These are phyloP conservation scores for Phaseolus coccineus DNA, from an alignment of 331 rosid species.

Conservation along the genomic window DNA sequence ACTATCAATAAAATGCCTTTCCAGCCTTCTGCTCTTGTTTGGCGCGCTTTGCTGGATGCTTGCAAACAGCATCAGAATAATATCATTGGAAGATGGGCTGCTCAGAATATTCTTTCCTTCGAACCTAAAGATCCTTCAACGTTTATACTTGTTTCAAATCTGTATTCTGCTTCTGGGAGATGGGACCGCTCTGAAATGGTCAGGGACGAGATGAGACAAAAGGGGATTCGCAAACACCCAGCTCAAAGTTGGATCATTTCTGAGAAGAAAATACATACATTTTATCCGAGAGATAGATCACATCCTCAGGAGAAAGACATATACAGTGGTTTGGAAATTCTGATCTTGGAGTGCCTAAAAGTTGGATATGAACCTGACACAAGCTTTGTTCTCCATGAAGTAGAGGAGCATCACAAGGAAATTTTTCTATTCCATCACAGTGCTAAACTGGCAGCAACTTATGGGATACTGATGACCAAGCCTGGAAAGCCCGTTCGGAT, in stretches of 20 bases:
- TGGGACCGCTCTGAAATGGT: conserved; percentile 82
- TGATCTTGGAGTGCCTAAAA: conserved; percentile 80
- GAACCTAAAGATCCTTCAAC: conserved; percentile 79
- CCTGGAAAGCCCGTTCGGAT: conserved; percentile 72
- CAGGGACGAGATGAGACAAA: conserved; percentile 72
- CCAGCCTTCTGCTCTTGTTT: conserved; percentile 64
- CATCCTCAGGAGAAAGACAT: conserved; percentile 82
- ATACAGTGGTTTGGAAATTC: conserved; percentile 76
- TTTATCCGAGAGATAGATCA: conserved; percentile 82
- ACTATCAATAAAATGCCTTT: conserved; percentile 65
- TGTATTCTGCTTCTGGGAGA: conserved; percentile 86
- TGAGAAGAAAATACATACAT: conserved; percentile 70
- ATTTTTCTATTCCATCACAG: conserved; percentile 72
- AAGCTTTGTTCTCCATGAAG: conserved; percentile 85
- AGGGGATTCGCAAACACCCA: conserved; percentile 79
- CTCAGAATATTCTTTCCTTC: conserved; percentile 63
- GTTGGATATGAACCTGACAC: conserved; percentile 84
- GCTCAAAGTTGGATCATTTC: conserved; percentile 77
- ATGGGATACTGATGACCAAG: conserved; percentile 66
- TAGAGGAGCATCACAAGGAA: conserved; percentile 80
- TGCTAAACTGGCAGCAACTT: conserved; percentile 77
- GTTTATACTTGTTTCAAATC: conserved; percentile 78
- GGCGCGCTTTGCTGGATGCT: conserved; percentile 90
- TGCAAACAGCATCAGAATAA: conserved; percentile 64
- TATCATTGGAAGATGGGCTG: conserved; percentile 63